Base-by-base conservation (phyloP, 768 basidiomycete genomes). In the Kwoniella shandongensis region DNA sequence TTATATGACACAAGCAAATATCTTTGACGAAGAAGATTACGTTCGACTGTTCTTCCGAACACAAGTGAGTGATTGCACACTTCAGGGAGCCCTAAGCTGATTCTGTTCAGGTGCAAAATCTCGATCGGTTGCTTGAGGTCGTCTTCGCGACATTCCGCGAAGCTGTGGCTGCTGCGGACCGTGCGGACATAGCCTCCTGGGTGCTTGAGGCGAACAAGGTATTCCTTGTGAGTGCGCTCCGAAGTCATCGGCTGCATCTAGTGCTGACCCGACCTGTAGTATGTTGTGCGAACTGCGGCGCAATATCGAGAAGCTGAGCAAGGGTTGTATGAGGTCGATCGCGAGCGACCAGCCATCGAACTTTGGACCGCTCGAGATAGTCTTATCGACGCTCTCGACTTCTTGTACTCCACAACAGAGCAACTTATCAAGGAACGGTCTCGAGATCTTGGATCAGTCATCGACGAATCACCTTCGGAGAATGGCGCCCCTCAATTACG, bases 41-140 rank as follows among this genome's bases (percentile, higher is more conserved):
- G 83, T 91, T 62, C 83, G 93, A 35, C 81, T 85, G 2, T 96
- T 96, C 79, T 93, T 97, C 83, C 82, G 88, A 40, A 79, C 82
- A 25, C 81, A 79, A 60, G 78, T 80, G 26, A 41, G 73, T 52
- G n/a, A n/a, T 30, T 17, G 23, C 25, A 29, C 13, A 10, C 15
- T 1, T 36, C 22, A 13, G 20, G 35, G 62, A 17, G 29, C 23
- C 47, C 10, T 22, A 11, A 45, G 30, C 39, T 32, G 23, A 39
- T n/a, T 26, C 15, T 36, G 13, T 36, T 40, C 55, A 83, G 65
- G 81, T 86, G 2, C 78, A 75, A 5, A 83, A 90, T 46, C 78
- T 96, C 2, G 91, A 86, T 2, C 77, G 77, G 17, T 71, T 94
- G 0, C 76, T 92, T 22, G 83, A 84, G 27, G 61, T 75, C 20